Evolutionary conservation across 1,139 yeast species (phyloP).

Genomic region (Hansenula lynferdii): DNA sequence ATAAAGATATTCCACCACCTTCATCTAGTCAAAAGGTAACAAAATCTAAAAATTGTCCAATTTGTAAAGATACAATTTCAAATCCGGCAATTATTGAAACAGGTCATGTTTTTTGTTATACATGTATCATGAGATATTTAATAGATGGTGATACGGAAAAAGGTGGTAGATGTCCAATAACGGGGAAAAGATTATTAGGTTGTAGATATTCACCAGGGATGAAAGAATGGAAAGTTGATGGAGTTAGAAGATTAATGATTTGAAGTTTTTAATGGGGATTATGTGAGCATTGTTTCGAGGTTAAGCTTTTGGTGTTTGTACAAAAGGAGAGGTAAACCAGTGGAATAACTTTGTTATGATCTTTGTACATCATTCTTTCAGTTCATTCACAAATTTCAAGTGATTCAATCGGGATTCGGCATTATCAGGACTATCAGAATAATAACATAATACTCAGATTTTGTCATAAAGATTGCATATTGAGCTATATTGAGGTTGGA

Average conservation of each 20-base stretch:
- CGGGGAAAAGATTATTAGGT: constrained; percentile 67
- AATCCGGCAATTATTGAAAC: constrained; percentile 91
- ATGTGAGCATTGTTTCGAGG: too few species aligned
- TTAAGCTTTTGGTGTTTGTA: too few species aligned
- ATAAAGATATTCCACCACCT: constrained; percentile 53
- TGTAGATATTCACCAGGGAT: constrained; percentile 58
- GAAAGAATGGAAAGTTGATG: constrained; percentile 68
- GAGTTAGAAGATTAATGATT: constrained; percentile 66
- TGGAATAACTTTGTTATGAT: too few species aligned
- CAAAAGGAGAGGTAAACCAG: too few species aligned
- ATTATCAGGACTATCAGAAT: too few species aligned
- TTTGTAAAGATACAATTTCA: constrained; percentile 61
- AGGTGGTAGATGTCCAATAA: constrained; percentile 84
- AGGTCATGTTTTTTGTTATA: constrained; percentile 86
- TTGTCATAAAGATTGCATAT: too few species aligned
- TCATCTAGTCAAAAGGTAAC: constrained; percentile 23
- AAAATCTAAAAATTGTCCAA: constrained; percentile 51
- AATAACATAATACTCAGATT: too few species aligned
- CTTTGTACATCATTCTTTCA: too few species aligned
- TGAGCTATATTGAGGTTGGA: too few species aligned
- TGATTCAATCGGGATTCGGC: too few species aligned
- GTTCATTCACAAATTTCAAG: too few species aligned
- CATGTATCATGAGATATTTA: constrained; percentile 72
- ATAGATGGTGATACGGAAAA: constrained; percentile 35
- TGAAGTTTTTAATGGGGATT: too few species aligned